These are phyloP conservation scores for Serendipita sp. DNA, from an alignment of 1,284 basidiomycete species.

Conservation along the genomic window DNA sequence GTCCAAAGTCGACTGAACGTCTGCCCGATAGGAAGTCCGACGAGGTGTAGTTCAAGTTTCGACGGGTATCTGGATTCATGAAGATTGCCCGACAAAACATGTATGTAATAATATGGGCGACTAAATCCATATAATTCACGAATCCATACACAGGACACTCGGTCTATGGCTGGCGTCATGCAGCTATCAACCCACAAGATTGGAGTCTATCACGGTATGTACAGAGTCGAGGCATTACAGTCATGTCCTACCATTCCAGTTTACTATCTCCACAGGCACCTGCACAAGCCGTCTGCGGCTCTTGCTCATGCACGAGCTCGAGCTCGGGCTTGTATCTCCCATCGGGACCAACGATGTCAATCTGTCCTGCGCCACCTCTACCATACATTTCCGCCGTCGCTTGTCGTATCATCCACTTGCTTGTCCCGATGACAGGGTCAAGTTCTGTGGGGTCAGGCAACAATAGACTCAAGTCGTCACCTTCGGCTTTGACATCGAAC, in stretches of 20 bases:
- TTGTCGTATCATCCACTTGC: slow-evolving; percentile 42
- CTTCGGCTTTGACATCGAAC: slow-evolving; percentile 44
- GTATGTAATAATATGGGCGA: too few relatives aligned
- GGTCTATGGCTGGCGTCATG: too few relatives aligned
- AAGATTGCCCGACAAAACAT: too few relatives aligned
- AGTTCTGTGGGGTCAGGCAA: slow-evolving; percentile 46
- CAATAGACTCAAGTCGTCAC: slow-evolving; percentile 33
- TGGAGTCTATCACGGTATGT: too few relatives aligned
- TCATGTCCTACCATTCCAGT: slow-evolving; percentile 8
- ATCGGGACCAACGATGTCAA: slow-evolving; percentile 18
- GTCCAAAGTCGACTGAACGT: too few relatives aligned
- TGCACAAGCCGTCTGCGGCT: neutral
- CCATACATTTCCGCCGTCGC: slow-evolving; percentile 5
- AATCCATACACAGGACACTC: too few relatives aligned
- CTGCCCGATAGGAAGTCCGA: too few relatives aligned
- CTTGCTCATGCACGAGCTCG: neutral
- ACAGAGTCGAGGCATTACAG: too few relatives aligned
- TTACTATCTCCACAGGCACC: slow-evolving; percentile 3
- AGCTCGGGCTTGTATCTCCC: neutral
- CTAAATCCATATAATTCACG: too few relatives aligned
- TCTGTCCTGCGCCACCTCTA: neutral
- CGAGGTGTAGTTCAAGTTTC: too few relatives aligned
- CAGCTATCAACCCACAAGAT: too few relatives aligned
- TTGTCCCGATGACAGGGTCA: slow-evolving; percentile 50
- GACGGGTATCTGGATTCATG: too few relatives aligned